Evolutionary conservation across 495 filamentous ascomycete genomes (phyloP).

Genomic region (Rhypophila decipiens): DNA sequence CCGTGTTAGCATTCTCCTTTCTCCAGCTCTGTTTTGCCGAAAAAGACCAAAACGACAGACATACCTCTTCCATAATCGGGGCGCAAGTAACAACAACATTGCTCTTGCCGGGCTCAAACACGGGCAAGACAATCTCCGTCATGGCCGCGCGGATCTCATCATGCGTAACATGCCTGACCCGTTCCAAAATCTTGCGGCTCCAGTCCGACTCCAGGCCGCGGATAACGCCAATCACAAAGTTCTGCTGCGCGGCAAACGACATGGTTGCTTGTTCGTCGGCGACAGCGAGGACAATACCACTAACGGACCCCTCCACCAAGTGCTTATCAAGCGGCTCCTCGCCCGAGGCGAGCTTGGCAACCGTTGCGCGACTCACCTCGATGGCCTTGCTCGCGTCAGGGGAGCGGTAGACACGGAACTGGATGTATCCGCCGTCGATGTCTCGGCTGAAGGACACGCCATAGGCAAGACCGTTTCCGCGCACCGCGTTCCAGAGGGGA

Average conservation of each 20-base stretch:
- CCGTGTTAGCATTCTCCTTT: conserved; percentile 11
- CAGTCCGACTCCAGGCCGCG: conserved; percentile 71
- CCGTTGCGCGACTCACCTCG: conserved; percentile 62
- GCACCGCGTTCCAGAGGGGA: conserved; percentile 85
- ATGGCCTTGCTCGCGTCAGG: conserved; percentile 88
- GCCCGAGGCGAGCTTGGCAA: conserved; percentile 45
- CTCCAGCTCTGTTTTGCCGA: conserved; percentile 2
- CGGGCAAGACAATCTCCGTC: conserved; percentile 64
- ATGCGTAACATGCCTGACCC: conserved; percentile 65
- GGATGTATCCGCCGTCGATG: conserved; percentile 69
- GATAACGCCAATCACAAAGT: conserved; percentile 77
- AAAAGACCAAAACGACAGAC: conserved; percentile 16
- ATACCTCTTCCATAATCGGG: conserved; percentile 75
- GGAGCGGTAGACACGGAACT: conserved; percentile 79
- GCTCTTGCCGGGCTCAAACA: conserved; percentile 69
- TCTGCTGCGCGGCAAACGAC: conserved; percentile 67
- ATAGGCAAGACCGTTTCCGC: conserved; percentile 89
- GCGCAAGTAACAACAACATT: conserved; percentile 89
- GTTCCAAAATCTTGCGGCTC: conserved; percentile 64
- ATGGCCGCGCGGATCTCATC: conserved; percentile 75
- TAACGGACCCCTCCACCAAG: conserved; percentile 84
- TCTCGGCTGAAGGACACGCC: conserved; percentile 69
- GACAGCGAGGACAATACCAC: conserved; percentile 72
- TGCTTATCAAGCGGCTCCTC: conserved; percentile 66
- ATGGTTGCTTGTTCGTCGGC: conserved; percentile 85